A percentile compares a stretch with the other conserved stretches of the same genome.
Conservation (phyloP, 2,329 filamentous ascomycete species). For the Aquanectria penicillioides region DNA sequence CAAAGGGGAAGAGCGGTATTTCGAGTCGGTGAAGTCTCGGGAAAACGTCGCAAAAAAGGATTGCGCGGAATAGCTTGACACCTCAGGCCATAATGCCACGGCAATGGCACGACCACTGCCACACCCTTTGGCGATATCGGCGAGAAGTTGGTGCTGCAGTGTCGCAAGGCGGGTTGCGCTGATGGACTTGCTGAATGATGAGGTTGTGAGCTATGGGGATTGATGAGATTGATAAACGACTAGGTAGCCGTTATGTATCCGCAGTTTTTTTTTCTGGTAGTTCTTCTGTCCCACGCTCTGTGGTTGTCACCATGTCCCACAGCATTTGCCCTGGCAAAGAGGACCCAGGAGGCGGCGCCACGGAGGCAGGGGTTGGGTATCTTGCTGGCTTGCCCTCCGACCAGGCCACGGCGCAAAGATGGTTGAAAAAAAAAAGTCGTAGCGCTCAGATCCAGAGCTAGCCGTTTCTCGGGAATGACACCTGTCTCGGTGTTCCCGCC, state of each 20-base stretch:
- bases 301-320: slow-evolving; percentile 32
- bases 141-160: slow-evolving; percentile 10
- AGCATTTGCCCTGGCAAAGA: slow-evolving; percentile 30
- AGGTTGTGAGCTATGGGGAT: slow-evolving; percentile 8
- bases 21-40: slow-evolving; percentile 44
- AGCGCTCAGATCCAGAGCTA: slow-evolving; percentile 24
- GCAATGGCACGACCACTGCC: slow-evolving; percentile 14
- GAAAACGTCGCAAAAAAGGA: slow-evolving; percentile 35
- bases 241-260: slow-evolving; percentile 25
- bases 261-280: slow-evolving; percentile 25
- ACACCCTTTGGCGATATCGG: slow-evolving; percentile 1
- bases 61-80: slow-evolving; percentile 22
- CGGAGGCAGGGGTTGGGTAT: slow-evolving; percentile 30
- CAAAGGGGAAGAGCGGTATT: slow-evolving; percentile 27
- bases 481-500: slow-evolving; percentile 42
- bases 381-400: slow-evolving; percentile 11
- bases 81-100: slow-evolving; percentile 29
- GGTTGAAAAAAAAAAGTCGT: slow-evolving; percentile 14
- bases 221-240: slow-evolving; percentile 40
- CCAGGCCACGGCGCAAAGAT: not conserved
- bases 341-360: slow-evolving; percentile 37
- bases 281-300: slow-evolving; percentile 29
- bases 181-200: not conserved
- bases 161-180: not conserved
- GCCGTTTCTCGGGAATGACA: slow-evolving; percentile 40